Conservation (phyloP, 768 basidiomycete species). For the Sporobolomyces roseus region DNA sequence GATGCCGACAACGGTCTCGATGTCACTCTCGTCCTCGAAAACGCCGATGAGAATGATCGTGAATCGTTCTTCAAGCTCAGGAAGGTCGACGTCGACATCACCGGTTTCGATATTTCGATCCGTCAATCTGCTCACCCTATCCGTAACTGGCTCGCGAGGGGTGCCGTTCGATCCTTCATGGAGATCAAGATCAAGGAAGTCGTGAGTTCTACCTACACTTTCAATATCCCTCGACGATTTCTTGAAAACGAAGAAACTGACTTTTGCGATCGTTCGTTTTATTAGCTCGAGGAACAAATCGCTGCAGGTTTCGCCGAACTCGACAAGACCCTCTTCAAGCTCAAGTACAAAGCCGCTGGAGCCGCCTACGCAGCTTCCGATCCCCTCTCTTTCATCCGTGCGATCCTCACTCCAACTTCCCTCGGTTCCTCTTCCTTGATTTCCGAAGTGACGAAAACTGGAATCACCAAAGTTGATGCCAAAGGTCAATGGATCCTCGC, state of each 20-base stretch:
- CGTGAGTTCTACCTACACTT: slow-evolving; percentile 10
- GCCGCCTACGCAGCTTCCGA: slow-evolving; percentile 33
- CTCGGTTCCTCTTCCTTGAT: slow-evolving; percentile 9
- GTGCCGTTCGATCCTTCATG: slow-evolving; percentile 21
- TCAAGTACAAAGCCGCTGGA: slow-evolving; percentile 45
- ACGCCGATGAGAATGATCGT: slow-evolving; percentile 49
- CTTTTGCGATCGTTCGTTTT: neutral
- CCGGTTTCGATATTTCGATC: slow-evolving; percentile 23
- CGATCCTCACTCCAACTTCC: slow-evolving; percentile 25
- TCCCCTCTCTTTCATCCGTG: slow-evolving; percentile 37
- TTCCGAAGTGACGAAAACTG: slow-evolving; percentile 42
- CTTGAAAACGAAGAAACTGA: neutral
- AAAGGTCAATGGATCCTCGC: slow-evolving; percentile 50
- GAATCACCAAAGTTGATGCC: slow-evolving; percentile 51
- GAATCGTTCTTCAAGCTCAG: slow-evolving; percentile 53
- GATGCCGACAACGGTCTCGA: slow-evolving; percentile 48
- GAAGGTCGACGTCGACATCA: slow-evolving; percentile 35
- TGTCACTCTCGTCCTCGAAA: slow-evolving; percentile 51
- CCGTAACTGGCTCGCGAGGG: slow-evolving; percentile 30
- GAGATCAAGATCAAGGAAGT: slow-evolving; percentile 30
- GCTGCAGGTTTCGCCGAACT: slow-evolving; percentile 31
- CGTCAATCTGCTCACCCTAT: slow-evolving; percentile 25
- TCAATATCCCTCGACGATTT: neutral
- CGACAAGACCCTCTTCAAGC: slow-evolving; percentile 46
- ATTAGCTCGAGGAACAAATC: slow-evolving; percentile 38